Evolutionary conservation across 2,329 filamentous ascomycete genomes (phyloP), one percentile per base, ranked within the genome.

Genomic region (Alternaria consortialis): DNA sequence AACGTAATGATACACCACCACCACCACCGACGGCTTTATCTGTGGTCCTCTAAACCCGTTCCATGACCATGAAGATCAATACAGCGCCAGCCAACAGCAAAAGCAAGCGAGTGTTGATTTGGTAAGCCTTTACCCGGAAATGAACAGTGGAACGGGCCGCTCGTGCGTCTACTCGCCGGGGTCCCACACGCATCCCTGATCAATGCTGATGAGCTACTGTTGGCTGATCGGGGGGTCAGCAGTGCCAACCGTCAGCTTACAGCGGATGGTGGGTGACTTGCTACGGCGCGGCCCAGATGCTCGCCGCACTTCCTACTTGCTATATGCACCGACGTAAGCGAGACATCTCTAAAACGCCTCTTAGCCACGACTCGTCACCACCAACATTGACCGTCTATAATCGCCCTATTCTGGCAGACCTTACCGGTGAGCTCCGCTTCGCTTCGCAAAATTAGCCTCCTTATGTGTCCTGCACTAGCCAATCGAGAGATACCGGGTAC

Each of bases 161-260:
- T 25, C 34, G 31, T 29, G 23, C 53, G 42, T 55, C 31, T 13
- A 27, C 7, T 1, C 1, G 23, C 5, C 25, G 31, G 17, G 23
- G 20, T 31, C 15, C 11, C 25, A 20, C 23, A 15, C 36, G 20
- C 11, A 40, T 31, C 34, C 11, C 23, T 52, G 34, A 23, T 20
- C 20, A 34, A 20, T 54, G 40, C 13, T 54, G 40, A 54, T 20
- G 29, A 15, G 15, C n/a, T 47, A 23, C 42, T 47, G 40, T 47
- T 55, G 9, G 42, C 31, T 8, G 40, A 11, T 15, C 31, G 2
- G 34, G 7, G 40, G 32, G 42, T 55, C 42, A 55, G 40, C 53
- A 55, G 29, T 42, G 42, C 11, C 53, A 47, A 3, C 40, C 32
- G 32, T 55, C 31, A 55, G 53, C 40, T 55, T 47, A 55, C 53